Percentiles rank a stretch among this genome's conserved stretches.
Evolutionary conservation across 768 basidiomycete genomes (phyloP).

Genomic region (Xerocomus potaroensis): DNA sequence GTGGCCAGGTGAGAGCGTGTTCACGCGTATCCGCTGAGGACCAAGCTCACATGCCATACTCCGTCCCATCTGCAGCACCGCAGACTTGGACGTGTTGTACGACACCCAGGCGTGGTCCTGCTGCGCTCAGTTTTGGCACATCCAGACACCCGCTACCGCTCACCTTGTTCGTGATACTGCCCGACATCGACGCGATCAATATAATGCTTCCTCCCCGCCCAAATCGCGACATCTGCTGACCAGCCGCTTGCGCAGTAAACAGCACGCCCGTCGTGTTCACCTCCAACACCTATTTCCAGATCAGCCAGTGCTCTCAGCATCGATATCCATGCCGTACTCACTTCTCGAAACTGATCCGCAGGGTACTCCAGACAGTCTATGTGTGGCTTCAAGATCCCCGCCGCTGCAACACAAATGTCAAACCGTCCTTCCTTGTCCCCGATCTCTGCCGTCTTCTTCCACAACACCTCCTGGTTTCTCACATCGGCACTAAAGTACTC

Average conservation of each 20-base stretch:
- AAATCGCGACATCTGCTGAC: constrained; percentile 50
- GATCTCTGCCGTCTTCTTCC: constrained; percentile 55
- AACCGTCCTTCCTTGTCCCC: constrained; percentile 65
- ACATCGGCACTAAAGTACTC: constrained; percentile 69
- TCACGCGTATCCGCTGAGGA: constrained; percentile 60
- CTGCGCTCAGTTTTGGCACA: not conserved
- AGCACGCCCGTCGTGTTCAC: constrained; percentile 62
- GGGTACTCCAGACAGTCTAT: constrained; percentile 65
- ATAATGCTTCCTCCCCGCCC: constrained; percentile 51
- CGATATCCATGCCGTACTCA: constrained; percentile 21
- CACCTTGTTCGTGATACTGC: constrained; percentile 69
- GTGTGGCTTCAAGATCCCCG: constrained; percentile 61
- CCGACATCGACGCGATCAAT: constrained; percentile 58
- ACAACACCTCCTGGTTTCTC: constrained; percentile 55
- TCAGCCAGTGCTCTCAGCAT: too few relatives aligned
- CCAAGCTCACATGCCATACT: constrained; percentile 83
- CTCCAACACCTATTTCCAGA: constrained; percentile 49
- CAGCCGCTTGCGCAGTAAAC: constrained; percentile 59
- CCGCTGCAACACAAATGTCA: constrained; percentile 76
- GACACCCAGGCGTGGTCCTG: constrained; percentile 74
- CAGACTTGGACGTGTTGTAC: constrained; percentile 76
- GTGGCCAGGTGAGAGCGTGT: constrained; percentile 71
- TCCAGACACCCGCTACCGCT: constrained; percentile 1
- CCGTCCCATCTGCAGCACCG: constrained; percentile 74
- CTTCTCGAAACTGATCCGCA: constrained; percentile 60